Base-by-base conservation (phyloP, 345 rosid genomes). In the Dimocarpus longan region DNA sequence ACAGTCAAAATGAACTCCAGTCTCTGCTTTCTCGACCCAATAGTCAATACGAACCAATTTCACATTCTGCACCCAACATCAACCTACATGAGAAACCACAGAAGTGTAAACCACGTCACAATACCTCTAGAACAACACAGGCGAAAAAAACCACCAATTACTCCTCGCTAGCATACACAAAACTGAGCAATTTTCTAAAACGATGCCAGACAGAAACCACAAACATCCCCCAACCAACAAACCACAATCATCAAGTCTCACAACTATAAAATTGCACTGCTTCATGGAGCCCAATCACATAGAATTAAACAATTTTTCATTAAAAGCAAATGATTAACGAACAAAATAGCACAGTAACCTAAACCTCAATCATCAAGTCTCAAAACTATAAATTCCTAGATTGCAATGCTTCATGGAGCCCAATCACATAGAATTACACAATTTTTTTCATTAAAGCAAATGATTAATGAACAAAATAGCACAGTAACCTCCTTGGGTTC, bases 61-160 rank as follows among this genome's bases (percentile, higher is more conserved):
- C 84, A 96, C 97, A 90, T 92, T 96, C 99, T 96, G 97, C 96
- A 92, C 43, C 86, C 84, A 88, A 88, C 86, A 87, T 78, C 82
- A 86, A 84, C 85, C 90, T 78, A 82, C 86, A 85, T 89, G 80
- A 88, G 90, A 87, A 82, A 80, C 82, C 83, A 83, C 42, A 82
- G 66, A 79, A 44, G 82, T 63, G 74, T 81, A 82, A 80, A 87
- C 81, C 84, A 70, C 79, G 39, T 78, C 80, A 82, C 73, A 86
- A 70, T 74, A 78, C 71, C 72, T 70, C 84, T 70, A 26, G 10
- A 40, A 68, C 37, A 32, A 32, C 4, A 26, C 71, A 50, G 7
- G 5, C 64, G 24, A 65, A 3, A 32, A 8, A 75, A 75, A 50
- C 46, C 63, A 66, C 42, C 21, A 32, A 66, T 37, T 43, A 46